These are phyloP conservation scores for Dentipellis fragilis DNA, from an alignment of 768 basidiomycete genomes.

Conservation along the genomic window DNA sequence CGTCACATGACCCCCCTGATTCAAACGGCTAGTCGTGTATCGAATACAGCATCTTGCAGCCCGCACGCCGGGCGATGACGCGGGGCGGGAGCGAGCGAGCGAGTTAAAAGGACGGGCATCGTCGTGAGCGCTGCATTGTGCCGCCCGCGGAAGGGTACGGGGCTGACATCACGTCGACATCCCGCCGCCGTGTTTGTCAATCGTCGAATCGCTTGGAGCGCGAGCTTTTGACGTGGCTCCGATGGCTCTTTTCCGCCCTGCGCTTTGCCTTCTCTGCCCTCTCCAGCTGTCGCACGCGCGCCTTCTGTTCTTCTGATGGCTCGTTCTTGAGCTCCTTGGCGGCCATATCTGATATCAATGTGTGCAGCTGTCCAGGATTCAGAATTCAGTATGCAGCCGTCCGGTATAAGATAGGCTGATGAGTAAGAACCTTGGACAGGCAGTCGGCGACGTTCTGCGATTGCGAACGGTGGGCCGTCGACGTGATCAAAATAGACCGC, in stretches of 20 bases:
- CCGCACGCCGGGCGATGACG: too few species aligned
- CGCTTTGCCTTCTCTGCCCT: slow-evolving; percentile 37
- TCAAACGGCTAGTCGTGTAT: not conserved
- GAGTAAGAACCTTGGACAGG: slow-evolving; percentile 40
- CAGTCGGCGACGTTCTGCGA: slow-evolving; percentile 67
- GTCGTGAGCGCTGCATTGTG: too few species aligned
- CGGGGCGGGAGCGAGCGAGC: too few species aligned
- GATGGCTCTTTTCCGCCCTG: slow-evolving; percentile 40
- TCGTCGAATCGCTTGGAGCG: slow-evolving; percentile 17
- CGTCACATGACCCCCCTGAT: slow-evolving; percentile 1
- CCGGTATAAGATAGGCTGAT: slow-evolving; percentile 15
- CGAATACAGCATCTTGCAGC: too few species aligned
- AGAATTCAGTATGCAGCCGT: not conserved
- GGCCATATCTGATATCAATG: slow-evolving; percentile 38
- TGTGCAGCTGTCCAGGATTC: slow-evolving; percentile 35
- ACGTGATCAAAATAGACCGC: slow-evolving; percentile 58
- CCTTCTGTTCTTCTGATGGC: slow-evolving; percentile 44
- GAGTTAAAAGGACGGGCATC: too few species aligned
- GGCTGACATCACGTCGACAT: too few species aligned
- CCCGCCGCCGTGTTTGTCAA: slow-evolving; percentile 2
- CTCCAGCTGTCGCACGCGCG: slow-evolving; percentile 37
- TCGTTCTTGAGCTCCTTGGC: slow-evolving; percentile 38
- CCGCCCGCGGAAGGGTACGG: too few species aligned
- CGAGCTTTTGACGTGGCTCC: slow-evolving; percentile 38
- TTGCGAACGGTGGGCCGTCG: slow-evolving; percentile 65